Evolutionary conservation across 306 rosid genomes (phyloP), one percentile per base, ranked within the genome.

Genomic region (Senna siamea): DNA sequence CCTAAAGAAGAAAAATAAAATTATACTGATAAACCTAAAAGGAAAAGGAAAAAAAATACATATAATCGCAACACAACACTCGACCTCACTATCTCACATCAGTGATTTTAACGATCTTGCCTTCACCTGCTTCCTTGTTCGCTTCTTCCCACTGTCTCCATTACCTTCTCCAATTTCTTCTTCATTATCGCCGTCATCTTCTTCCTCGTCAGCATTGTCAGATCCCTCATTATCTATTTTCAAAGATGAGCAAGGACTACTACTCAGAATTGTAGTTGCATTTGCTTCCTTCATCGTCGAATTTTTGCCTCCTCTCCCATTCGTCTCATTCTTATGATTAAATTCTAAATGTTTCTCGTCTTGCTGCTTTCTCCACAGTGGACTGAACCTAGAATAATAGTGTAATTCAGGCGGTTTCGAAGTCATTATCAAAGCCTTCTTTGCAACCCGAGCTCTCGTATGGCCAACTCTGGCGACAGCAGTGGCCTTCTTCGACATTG

Each of bases 301-400:
- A 38, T 65, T 59, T 2, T 35, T 55, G 0, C 40, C 62, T 13
- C 5, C 56, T 1, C 8, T 34, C 11, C 18, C 56, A 0, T 35
- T 60, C 2, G 62, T 14, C n/a, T 54, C 11, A 2, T 14, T 14
- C 10, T 20, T 26, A 26, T 26, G 1, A 26, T 26, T 26, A 26
- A 26, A 26, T n/a, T n/a, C n/a, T n/a, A n/a, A n/a, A n/a, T n/a
- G n/a, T n/a, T n/a, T n/a, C n/a, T n/a, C n/a, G n/a, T n/a, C n/a
- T n/a, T n/a, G n/a, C n/a, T n/a, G 68, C 19, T 85, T 84, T 0
- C 89, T 85, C 98, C 96, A 89, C 13, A 32, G 23, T 0, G 98
- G 98, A 4, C 91, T 92, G 17, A 93, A 91, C 61, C 98, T 97
- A 0, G 98, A 93, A 81, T 91, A 91, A 17, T 89, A 93, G 47